phyloP scores from a whole-genome alignment of 176 grass and related monocot species.

The Oryza rufipogon region DNA sequence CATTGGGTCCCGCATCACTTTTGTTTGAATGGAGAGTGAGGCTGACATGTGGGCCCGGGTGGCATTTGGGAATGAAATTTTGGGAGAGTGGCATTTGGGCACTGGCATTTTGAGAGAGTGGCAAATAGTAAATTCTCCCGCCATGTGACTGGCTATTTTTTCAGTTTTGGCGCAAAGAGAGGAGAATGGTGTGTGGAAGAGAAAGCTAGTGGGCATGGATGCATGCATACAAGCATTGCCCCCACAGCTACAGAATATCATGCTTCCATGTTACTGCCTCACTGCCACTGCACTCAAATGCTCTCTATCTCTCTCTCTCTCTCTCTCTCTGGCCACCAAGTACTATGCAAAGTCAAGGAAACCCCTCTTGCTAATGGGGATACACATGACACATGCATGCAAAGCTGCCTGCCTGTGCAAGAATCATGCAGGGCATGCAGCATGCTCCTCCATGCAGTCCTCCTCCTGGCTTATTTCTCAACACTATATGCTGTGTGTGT shows the following conservation, averaged over 20 bases:
- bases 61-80: too few species aligned
- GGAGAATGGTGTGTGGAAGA: slow-evolving; percentile 24
- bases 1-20: too few species aligned
- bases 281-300: slow-evolving; percentile 41
- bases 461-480: slow-evolving; percentile 7
- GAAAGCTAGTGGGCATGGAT: slow-evolving; percentile 27
- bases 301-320: not conserved
- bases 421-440: slow-evolving; percentile 17
- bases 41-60: too few species aligned
- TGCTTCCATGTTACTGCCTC: slow-evolving; percentile 53
- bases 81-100: too few species aligned
- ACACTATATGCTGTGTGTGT: not conserved
- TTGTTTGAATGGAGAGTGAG: too few species aligned
- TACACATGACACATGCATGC: slow-evolving; percentile 46
- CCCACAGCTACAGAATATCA: slow-evolving; percentile 35
- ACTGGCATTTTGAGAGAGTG: too few species aligned
- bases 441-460: not conserved
- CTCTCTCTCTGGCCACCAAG: slow-evolving; percentile 15
- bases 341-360: slow-evolving; percentile 40
- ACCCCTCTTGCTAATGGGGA: slow-evolving; percentile 24
- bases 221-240: not conserved
- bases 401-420: slow-evolving; percentile 27
- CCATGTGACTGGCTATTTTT: slow-evolving; percentile 39
- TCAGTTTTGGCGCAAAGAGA: slow-evolving; percentile 20
- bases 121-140: too few species aligned